Evolutionary conservation across 768 basidiomycete species (phyloP).

Genomic region (Trametes sanguinea): DNA sequence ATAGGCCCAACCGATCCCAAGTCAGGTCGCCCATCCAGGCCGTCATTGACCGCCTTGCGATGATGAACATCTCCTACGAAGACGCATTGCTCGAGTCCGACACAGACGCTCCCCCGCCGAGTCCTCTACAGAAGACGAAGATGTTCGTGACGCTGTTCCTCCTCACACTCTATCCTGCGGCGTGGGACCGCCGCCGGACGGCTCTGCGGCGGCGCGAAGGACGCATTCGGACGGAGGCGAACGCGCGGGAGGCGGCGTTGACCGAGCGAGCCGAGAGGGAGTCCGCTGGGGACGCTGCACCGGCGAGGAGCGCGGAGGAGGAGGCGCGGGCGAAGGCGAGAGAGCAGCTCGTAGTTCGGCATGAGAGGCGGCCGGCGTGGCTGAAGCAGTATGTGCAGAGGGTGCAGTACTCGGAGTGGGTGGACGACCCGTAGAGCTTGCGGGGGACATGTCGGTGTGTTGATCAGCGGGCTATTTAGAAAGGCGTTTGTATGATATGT

Average conservation of each 20-base stretch:
- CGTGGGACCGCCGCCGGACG: conserved; percentile 67
- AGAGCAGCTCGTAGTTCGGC: conserved; percentile 49
- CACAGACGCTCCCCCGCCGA: conserved; percentile 41
- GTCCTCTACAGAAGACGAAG: conserved; percentile 48
- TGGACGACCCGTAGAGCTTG: conserved; percentile 55
- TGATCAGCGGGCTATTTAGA: not conserved
- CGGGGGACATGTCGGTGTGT: not conserved
- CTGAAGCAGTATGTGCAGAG: conserved; percentile 63
- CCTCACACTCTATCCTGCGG: conserved; percentile 68
- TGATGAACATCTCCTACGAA: conserved; percentile 58
- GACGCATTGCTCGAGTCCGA: conserved; percentile 48
- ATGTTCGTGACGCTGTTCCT: conserved; percentile 60
- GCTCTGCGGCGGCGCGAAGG: conserved; percentile 66
- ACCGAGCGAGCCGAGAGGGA: conserved; percentile 21
- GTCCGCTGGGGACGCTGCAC: conserved; percentile 27
- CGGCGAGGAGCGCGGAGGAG: conserved; percentile 35
- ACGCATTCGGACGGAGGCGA: conserved; percentile 65
- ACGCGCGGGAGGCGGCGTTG: conserved; percentile 34
- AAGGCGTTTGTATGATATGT: conserved; percentile 1
- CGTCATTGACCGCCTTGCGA: conserved; percentile 54
- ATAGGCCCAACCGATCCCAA: not conserved
- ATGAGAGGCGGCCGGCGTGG: conserved; percentile 60
- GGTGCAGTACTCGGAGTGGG: conserved; percentile 66
- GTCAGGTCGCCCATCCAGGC: conserved; percentile 5
- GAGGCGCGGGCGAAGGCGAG: conserved; percentile 38